Conservation (phyloP, 495 filamentous ascomycete species). For the Neurospora sp. region DNA sequence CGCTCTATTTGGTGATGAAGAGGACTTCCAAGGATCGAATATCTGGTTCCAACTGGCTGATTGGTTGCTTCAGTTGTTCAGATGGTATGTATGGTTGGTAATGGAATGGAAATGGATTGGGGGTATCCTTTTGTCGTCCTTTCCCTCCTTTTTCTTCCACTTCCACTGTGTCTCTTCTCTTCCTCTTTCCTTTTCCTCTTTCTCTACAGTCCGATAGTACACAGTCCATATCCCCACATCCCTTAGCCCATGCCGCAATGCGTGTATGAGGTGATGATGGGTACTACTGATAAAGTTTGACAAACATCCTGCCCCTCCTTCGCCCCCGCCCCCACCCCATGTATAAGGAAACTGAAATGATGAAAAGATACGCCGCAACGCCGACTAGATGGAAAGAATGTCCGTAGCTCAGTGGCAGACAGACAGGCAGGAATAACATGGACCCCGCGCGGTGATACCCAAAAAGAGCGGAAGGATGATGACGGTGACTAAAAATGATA, state of each 20-base stretch:
- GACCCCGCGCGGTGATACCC: background rate
- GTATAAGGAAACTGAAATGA: background rate
- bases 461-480: background rate
- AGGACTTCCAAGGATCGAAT: background rate
- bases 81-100: background rate
- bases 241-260: too few species aligned
- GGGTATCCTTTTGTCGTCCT: background rate
- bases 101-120: background rate
- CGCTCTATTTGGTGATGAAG: background rate
- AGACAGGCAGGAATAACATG: background rate
- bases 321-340: background rate
- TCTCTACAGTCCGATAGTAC: background rate
- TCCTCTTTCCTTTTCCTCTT: background rate
- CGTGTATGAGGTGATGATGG: too few species aligned
- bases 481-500: background rate
- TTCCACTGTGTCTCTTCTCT: background rate
- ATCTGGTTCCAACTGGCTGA: background rate
- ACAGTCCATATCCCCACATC: background rate
- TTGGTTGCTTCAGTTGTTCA: background rate
- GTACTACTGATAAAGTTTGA: background rate
- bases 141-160: background rate
- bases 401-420: background rate
- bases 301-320: background rate
- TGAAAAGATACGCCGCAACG: background rate
- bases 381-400: background rate